These are phyloP conservation scores for Ceratobasidium papillatum DNA, from an alignment of 1,284 basidiomycete genomes.

Conservation along the genomic window DNA sequence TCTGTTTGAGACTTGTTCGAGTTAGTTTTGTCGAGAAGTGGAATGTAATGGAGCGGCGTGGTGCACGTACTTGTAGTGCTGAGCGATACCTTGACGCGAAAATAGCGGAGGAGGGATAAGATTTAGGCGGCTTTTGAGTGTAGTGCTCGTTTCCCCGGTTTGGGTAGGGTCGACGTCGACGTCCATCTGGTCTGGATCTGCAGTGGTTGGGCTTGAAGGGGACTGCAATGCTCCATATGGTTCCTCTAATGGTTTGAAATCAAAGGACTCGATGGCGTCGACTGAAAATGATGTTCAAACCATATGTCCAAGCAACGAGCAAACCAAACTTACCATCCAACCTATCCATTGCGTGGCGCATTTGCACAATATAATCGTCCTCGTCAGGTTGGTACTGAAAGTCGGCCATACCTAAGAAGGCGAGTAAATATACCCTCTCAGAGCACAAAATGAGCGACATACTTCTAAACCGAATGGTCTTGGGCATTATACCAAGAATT, in stretches of 20 bases:
- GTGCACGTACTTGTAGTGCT: slow-evolving; percentile 73
- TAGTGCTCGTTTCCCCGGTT: slow-evolving; percentile 14
- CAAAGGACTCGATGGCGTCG: slow-evolving; percentile 73
- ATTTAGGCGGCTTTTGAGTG: slow-evolving; percentile 57
- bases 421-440: neutral
- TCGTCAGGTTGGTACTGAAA: slow-evolving; percentile 84
- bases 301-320: neutral
- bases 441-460: slow-evolving; percentile 51
- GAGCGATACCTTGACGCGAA: slow-evolving; percentile 77
- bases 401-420: slow-evolving; percentile 81
- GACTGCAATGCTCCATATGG: slow-evolving; percentile 59
- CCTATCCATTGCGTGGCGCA: slow-evolving; percentile 75
- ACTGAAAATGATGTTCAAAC: slow-evolving; percentile 53
- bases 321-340: slow-evolving; percentile 73
- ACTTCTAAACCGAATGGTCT: slow-evolving; percentile 92
- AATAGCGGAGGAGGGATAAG: slow-evolving; percentile 86
- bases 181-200: neutral
- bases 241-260: slow-evolving; percentile 70
- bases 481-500: slow-evolving; percentile 76
- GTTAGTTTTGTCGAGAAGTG: neutral
- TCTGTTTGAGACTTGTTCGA: slow-evolving; percentile 73
- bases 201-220: neutral
- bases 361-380: slow-evolving; percentile 70
- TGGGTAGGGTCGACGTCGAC: slow-evolving; percentile 1
- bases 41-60: slow-evolving; percentile 7